These are phyloP conservation scores for Candida easanensis DNA, from an alignment of 805 yeast genomes.

Conservation along the genomic window DNA sequence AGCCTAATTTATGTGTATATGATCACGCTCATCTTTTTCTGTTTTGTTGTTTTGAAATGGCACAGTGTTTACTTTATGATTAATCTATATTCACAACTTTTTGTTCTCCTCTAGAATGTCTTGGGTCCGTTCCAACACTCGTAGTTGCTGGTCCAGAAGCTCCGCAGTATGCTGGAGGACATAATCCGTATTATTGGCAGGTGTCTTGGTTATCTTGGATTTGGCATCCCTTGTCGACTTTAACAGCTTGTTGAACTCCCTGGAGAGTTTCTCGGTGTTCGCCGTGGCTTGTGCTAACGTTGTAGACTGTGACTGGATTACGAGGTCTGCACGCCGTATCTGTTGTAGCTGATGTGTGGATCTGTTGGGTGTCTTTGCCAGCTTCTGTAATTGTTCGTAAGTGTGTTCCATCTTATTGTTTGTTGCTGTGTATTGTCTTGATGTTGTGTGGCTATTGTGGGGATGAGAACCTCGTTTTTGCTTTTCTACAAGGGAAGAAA, in stretches of 20 bases:
- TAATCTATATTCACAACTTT: slow-evolving; percentile 4
- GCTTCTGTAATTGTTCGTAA: slow-evolving; percentile 5
- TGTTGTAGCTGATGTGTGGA: slow-evolving; percentile 20
- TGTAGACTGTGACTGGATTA: slow-evolving; percentile 21
- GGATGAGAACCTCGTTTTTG: not conserved
- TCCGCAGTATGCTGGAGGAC: slow-evolving; percentile 61
- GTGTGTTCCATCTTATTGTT: slow-evolving; percentile 3
- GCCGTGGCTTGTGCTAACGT: slow-evolving; percentile 14
- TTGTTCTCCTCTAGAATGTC: slow-evolving; percentile 33
- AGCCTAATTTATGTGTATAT: slow-evolving; percentile 8
- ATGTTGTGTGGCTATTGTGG: not conserved
- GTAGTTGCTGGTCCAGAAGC: slow-evolving; percentile 62
- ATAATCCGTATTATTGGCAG: slow-evolving; percentile 13
- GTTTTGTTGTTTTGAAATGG: not conserved
- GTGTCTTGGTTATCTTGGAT: not conserved
- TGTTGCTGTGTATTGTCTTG: not conserved
- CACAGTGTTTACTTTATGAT: slow-evolving; percentile 3
- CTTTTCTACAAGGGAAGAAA: too few relatives aligned
- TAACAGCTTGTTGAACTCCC: slow-evolving; percentile 12
- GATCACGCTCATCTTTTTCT: too few relatives aligned
- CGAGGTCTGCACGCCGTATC: slow-evolving; percentile 22
- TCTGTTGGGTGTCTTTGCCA: slow-evolving; percentile 12
- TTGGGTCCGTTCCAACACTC: slow-evolving; percentile 64
- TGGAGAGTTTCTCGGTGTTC: slow-evolving; percentile 7
- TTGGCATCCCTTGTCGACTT: slow-evolving; percentile 3